Percentiles rank a stretch among this genome's conserved stretches.
These are phyloP conservation scores for Macroventuria anomochaeta DNA, from an alignment of 2,329 filamentous ascomycete genomes.

Conservation along the genomic window DNA sequence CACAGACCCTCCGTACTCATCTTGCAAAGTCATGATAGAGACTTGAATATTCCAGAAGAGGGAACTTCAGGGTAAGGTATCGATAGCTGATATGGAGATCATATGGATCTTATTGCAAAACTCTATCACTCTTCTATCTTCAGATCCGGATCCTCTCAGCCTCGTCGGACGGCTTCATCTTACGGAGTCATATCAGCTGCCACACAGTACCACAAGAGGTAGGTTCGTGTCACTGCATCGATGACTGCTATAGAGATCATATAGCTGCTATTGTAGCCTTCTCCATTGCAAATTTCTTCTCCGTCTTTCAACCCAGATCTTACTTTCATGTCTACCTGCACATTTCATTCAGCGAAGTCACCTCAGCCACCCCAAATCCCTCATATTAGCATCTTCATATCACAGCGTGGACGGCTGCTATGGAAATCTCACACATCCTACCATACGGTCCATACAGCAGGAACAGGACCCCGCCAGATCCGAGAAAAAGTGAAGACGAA, in stretches of 20 bases:
- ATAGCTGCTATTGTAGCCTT: neutral
- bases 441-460: no score
- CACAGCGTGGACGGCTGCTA: no score
- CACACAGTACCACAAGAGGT: neutral
- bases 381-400: neutral
- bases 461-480: no score
- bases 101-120: slow-evolving; percentile 4
- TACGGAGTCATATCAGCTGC: neutral
- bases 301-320: no score
- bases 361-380: no score
- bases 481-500: neutral
- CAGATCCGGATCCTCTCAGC: neutral
- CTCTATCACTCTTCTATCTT: slow-evolving; percentile 3
- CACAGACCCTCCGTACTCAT: slow-evolving; percentile 14
- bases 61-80: neutral
- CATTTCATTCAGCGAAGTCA: no score
- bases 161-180: neutral
- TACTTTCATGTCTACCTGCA: no score
- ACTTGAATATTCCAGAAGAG: slow-evolving; percentile 10
- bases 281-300: no score
- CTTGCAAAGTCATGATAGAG: neutral
- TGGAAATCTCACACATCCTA: no score
- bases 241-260: slow-evolving; percentile 9
- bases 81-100: slow-evolving; percentile 16
- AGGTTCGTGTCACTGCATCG: neutral